Conservation (phyloP, 2,329 filamentous ascomycete genomes). For the Ustulina deusta region DNA sequence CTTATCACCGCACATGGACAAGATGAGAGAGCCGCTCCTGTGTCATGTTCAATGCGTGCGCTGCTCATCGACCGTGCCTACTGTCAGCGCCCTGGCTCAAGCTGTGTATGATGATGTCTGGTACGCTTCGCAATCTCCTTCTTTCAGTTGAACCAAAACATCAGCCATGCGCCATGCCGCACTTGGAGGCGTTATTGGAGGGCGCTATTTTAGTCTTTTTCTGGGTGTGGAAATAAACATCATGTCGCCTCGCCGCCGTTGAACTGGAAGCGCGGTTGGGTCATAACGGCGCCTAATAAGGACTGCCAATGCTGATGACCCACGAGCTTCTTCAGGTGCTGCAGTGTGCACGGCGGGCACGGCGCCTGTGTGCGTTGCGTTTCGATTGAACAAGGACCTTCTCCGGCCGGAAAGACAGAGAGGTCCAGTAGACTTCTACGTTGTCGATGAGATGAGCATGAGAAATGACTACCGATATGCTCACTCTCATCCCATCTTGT, state of each 20-base stretch:
- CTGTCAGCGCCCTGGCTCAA: constrained; percentile 1
- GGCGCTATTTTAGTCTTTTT: constrained; percentile 29
- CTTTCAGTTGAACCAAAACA: constrained; percentile 25
- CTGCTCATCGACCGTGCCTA: background rate
- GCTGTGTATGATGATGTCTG: constrained; percentile 6
- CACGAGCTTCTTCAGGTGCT: constrained; percentile 24
- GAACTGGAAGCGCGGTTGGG: constrained; percentile 26
- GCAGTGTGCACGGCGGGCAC: constrained; percentile 23
- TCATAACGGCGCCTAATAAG: constrained; percentile 34
- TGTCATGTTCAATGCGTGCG: background rate
- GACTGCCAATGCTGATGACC: constrained; percentile 9
- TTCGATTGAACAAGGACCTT: background rate
- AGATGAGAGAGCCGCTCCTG: background rate
- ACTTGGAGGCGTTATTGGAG: constrained; percentile 26
- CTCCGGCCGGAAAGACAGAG: background rate
- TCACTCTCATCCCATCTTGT: background rate
- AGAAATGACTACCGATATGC: constrained; percentile 1
- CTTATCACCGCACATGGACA: background rate
- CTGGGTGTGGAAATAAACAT: constrained; percentile 28
- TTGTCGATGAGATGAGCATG: constrained; percentile 6
- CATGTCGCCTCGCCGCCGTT: constrained; percentile 24
- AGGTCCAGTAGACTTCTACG: background rate
- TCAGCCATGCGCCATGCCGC: constrained; percentile 33
- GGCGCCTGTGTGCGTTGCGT: constrained; percentile 11
- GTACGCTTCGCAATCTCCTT: constrained; percentile 32